These are phyloP conservation scores for bread wheat (Triticum aestivum) DNA, from an alignment of 176 grass and related monocot genomes.

Conservation along the genomic window IWGSC_CS_RefSeq_v2.1 NC_057811.1:409534911-409535410, in stretches of 20 bases:
- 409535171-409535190: background rate
- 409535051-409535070: background rate
- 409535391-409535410: background rate
- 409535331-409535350: background rate
- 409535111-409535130: background rate
- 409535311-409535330: background rate
- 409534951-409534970: constrained; percentile 72
- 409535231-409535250: background rate
- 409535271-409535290: background rate
- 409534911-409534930: constrained; percentile 83
- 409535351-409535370: background rate
- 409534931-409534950: constrained; percentile 97
- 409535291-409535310: background rate
- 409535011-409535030: background rate
- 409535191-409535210: background rate
- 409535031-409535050: constrained; percentile 20
- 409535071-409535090: background rate
- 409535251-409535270: background rate
- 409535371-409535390: background rate
- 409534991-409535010: background rate
- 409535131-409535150: constrained; percentile 5
- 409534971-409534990: constrained; percentile 22
- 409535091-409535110: background rate
- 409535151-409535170: background rate
- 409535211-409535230: background rate